phyloP scores from a whole-genome alignment of 1,284 basidiomycete species.

The Kwoniella shivajii region DNA sequence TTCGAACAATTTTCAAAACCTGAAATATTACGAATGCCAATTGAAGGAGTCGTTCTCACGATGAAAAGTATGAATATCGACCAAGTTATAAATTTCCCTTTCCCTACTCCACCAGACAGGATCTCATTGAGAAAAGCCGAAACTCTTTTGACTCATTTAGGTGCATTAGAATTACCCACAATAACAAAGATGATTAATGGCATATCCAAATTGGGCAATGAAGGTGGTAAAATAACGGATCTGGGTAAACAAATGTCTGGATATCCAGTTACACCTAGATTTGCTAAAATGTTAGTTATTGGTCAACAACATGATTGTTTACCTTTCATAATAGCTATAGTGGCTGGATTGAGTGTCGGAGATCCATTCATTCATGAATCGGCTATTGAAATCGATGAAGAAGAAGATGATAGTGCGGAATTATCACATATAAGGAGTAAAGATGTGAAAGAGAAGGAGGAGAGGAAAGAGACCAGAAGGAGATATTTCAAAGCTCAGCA shows the following conservation, averaged over 20 bases:
- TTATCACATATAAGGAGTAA: constrained; percentile 23
- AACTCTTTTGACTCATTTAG: constrained; percentile 74
- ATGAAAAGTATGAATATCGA: constrained; percentile 99
- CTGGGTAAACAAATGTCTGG: constrained; percentile 88
- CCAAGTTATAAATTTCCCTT: constrained; percentile 94
- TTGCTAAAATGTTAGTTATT: constrained; percentile 90
- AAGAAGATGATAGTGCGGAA: constrained; percentile 52
- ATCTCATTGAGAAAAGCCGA: constrained; percentile 78
- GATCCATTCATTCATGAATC: constrained; percentile 94
- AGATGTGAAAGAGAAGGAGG: constrained; percentile 62
- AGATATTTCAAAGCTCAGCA: constrained; percentile 78
- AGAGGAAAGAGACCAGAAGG: constrained; percentile 65
- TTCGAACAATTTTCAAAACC: constrained; percentile 85
- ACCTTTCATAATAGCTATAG: constrained; percentile 87
- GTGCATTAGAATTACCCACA: constrained; percentile 67
- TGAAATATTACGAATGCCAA: constrained; percentile 93
- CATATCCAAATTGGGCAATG: constrained; percentile 42
- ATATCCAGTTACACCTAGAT: constrained; percentile 90
- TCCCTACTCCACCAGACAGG: constrained; percentile 95
- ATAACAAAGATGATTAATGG: constrained; percentile 52
- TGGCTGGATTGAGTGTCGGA: constrained; percentile 90
- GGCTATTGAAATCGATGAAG: constrained; percentile 58
- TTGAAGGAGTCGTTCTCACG: constrained; percentile 94
- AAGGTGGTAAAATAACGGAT: constrained; percentile 74
- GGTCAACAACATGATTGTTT: constrained; percentile 90